These are phyloP conservation scores for Acanthamoeba castellanii DNA, from an alignment of 208 protist genomes.

Conservation along the genomic window DNA sequence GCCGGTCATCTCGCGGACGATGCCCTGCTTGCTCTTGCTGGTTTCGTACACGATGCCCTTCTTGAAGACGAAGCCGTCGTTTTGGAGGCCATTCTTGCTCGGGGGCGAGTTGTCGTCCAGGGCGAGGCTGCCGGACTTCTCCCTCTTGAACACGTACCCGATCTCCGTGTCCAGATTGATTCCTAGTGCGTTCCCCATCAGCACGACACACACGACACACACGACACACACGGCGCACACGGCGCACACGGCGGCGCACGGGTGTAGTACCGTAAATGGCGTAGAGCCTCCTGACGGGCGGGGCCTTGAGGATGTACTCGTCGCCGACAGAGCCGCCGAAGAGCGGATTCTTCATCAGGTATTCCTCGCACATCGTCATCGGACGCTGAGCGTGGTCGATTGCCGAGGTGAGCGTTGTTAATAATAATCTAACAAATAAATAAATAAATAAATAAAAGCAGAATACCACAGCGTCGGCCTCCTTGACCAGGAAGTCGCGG, in stretches of 20 bases:
- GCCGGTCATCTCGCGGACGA: conserved; percentile 40
- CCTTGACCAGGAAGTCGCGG: not conserved
- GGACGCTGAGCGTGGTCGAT: not conserved
- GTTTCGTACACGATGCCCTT: conserved; percentile 57
- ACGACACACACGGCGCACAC: too few species aligned
- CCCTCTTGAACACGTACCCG: conserved; percentile 3
- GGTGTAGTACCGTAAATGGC: conserved; percentile 36
- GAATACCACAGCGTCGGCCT: not conserved
- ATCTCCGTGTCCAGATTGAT: conserved; percentile 63
- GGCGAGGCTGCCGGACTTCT: conserved; percentile 14
- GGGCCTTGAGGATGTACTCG: conserved; percentile 6
- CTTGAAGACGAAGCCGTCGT: not conserved
- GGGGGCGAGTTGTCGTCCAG: not conserved
- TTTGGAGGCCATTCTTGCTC: not conserved
- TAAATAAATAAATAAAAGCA: not conserved
- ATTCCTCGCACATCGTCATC: conserved; percentile 16
- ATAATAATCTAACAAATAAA: not conserved
- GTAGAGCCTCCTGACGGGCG: not conserved
- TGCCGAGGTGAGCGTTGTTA: not conserved
- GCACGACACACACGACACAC: not conserved
- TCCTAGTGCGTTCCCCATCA: not conserved
- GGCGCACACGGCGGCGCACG: too few species aligned
- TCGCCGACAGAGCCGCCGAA: conserved; percentile 31
- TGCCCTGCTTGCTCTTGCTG: conserved; percentile 28
- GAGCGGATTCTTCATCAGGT: conserved; percentile 64